phyloP scores from a whole-genome alignment of 768 basidiomycete genomes.

The Leucosporidium creatinivorum region DNA sequence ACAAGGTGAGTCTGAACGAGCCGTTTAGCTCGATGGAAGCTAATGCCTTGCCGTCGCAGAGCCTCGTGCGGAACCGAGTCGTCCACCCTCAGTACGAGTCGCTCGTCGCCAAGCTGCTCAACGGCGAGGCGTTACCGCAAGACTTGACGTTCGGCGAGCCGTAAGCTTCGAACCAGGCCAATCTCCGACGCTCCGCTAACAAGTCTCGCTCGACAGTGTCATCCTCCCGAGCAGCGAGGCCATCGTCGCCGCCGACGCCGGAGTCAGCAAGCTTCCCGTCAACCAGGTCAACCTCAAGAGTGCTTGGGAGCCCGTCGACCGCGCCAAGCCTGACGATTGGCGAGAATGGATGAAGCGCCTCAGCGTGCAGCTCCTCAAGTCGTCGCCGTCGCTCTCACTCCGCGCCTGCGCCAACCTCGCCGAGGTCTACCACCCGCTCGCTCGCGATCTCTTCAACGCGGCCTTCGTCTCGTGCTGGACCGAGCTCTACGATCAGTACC shows the following conservation, averaged over 20 bases:
- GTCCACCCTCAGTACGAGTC: slow-evolving; percentile 76
- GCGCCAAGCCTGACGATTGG: slow-evolving; percentile 65
- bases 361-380: slow-evolving; percentile 92
- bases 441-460: slow-evolving; percentile 92
- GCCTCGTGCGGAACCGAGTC: slow-evolving; percentile 66
- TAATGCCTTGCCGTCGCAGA: slow-evolving; percentile 47
- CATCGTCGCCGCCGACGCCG: slow-evolving; percentile 49
- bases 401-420: slow-evolving; percentile 92
- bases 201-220: slow-evolving; percentile 38
- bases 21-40: neutral
- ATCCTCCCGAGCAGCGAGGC: slow-evolving; percentile 36
- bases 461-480: slow-evolving; percentile 98
- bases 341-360: slow-evolving; percentile 88
- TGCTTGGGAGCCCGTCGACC: slow-evolving; percentile 73
- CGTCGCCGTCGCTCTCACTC: slow-evolving; percentile 95
- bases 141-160: slow-evolving; percentile 71
- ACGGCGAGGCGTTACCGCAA: slow-evolving; percentile 83
- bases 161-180: slow-evolving; percentile 36
- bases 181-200: neutral
- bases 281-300: slow-evolving; percentile 96
- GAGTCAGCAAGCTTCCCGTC: slow-evolving; percentile 79
- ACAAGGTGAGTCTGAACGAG: slow-evolving; percentile 58
- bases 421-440: slow-evolving; percentile 80
- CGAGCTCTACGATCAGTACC: slow-evolving; percentile 91
- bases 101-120: slow-evolving; percentile 77